Evolutionary conservation across 1,284 basidiomycete genomes (phyloP).

Genomic region (Athelia sp.): DNA sequence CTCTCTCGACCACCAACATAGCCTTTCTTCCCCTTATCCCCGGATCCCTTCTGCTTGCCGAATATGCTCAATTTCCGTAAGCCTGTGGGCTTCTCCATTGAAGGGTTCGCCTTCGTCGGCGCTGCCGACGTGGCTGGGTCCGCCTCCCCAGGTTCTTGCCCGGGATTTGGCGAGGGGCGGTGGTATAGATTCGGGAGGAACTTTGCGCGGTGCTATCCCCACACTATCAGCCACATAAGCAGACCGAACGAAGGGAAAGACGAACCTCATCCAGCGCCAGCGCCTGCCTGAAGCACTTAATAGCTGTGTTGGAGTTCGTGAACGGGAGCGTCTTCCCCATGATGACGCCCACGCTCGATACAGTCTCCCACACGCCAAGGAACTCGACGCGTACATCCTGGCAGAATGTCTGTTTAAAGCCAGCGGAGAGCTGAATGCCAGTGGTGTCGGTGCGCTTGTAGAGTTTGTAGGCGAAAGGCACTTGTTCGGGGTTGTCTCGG

Average conservation of each 20-base stretch:
- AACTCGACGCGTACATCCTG: conserved; percentile 56
- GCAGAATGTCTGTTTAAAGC: conserved; percentile 67
- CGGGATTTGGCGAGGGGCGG: conserved; percentile 22
- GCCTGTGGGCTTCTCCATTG: not conserved
- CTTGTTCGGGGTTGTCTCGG: conserved; percentile 30
- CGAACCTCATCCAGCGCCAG: conserved; percentile 58
- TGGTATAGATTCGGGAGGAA: conserved; percentile 52
- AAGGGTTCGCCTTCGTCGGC: not conserved
- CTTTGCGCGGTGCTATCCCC: conserved; percentile 42
- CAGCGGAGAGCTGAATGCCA: conserved; percentile 32
- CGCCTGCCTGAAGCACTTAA: conserved; percentile 59
- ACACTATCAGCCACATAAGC: not conserved
- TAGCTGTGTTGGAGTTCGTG: conserved; percentile 48
- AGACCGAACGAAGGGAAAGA: conserved; percentile 5
- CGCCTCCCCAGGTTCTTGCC: conserved; percentile 18
- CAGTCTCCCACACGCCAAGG: conserved; percentile 68
- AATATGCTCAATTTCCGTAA: not conserved
- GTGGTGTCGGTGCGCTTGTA: conserved; percentile 24
- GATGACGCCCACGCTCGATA: conserved; percentile 59
- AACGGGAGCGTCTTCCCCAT: conserved; percentile 55
- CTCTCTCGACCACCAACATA: not conserved
- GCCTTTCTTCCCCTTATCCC: too few species aligned
- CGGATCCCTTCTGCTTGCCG: too few species aligned
- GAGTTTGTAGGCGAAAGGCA: conserved; percentile 42
- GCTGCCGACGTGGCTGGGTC: conserved; percentile 6